Base-by-base conservation (phyloP, 768 basidiomycete species). In the Sarcomyxa edulis region DNA sequence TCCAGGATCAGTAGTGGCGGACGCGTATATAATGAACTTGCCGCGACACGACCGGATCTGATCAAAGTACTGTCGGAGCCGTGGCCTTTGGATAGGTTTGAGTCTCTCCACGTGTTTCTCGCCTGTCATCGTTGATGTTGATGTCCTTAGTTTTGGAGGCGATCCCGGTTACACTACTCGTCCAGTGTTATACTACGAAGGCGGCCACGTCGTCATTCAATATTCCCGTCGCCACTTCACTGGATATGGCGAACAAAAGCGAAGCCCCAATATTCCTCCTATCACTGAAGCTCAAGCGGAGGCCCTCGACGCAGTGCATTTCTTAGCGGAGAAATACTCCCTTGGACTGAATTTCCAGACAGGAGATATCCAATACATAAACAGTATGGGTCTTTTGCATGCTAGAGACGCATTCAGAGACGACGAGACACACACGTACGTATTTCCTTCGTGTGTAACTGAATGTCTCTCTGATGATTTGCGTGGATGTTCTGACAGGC, bases 11-110 rank as follows among this genome's bases (percentile, higher is more conserved):
- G 65, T 46, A 70, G 68, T 50, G 55, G 58, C 18, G 61, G 61
- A 16, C 51, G 58, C 32, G 66, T 70, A 22, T 72, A 71, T 48
- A 71, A 72, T 45, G 68, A 69, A 40, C 50, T 72, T 7, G 71
- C 68, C 19, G 60, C 56, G 7, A 69, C 64, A 8, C 59, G 71
- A 19, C 69, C 69, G 10, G 71, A 72, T 48, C 48, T 72, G 35
- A 58, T 71, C 18, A 51, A 52, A 11, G 63, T 60, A 3, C 49
- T 72, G 6, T 56, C 67, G 7, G 59, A 67, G 24, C 62, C 62
- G 14, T 72, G 69, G 69, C 56, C 60, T 0, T 46, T 69, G n/a
- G 71, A 72, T 42, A 61, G 59, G 71, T 28, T 18, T 15, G n/a
- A 2, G n/a, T 8, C 10, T 15, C 29, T 41, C 20, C 12, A 14